These are phyloP conservation scores for Blepharisma stoltei DNA, from an alignment of 73 alveolate species.

Conservation along the genomic window DNA sequence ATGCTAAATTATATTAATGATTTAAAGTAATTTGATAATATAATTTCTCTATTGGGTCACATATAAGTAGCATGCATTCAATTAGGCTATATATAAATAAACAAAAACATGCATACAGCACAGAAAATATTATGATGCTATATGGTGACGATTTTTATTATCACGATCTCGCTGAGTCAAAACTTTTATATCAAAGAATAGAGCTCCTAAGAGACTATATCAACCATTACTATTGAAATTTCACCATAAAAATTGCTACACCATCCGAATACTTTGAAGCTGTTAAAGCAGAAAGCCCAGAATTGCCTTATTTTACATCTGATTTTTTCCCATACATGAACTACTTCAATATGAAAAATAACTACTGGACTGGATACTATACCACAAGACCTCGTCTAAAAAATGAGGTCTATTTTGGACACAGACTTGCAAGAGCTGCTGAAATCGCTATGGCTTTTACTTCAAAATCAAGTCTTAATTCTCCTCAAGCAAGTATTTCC, in stretches of 20 bases:
- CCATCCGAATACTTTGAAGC: background rate
- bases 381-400: conserved; percentile 44
- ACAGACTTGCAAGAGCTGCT: conserved; percentile 26
- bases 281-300: background rate
- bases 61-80: too few species aligned
- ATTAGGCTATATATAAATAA: too few species aligned
- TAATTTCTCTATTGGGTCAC: too few species aligned
- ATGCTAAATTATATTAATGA: too few species aligned
- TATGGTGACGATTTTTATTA: background rate
- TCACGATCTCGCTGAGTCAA: background rate
- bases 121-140: background rate
- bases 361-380: conserved; percentile 28
- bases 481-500: conserved; percentile 33
- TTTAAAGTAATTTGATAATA: too few species aligned
- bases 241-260: background rate
- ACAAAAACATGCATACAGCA: background rate
- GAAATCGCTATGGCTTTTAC: conserved; percentile 8
- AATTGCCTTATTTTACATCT: background rate
- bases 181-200: background rate
- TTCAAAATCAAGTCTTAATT: background rate
- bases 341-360: background rate
- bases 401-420: conserved; percentile 35
- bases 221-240: background rate
- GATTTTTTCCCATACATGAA: background rate
- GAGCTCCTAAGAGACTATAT: background rate